These are phyloP conservation scores for Annona squamosa DNA, from an alignment of 164 flowering plant species.

Conservation along the genomic window DNA sequence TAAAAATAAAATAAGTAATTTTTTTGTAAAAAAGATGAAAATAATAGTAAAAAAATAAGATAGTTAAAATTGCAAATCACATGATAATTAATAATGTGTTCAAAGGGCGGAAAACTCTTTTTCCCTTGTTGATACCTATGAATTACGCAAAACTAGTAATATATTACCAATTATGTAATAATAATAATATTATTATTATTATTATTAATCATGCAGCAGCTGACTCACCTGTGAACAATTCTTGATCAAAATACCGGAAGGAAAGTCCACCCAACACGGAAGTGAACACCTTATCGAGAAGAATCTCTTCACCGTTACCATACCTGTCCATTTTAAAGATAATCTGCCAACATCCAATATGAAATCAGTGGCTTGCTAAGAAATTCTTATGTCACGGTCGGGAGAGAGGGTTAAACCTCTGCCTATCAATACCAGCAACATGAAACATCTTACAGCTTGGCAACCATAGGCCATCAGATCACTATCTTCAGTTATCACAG, in stretches of 20 bases:
- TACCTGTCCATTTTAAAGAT: slow-evolving; percentile 75
- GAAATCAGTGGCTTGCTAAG: slow-evolving; percentile 9
- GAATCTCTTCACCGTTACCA: slow-evolving; percentile 75
- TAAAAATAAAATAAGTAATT: too few species aligned
- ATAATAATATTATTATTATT: too few species aligned
- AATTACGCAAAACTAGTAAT: too few species aligned
- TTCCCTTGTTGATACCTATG: too few species aligned
- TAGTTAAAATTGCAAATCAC: too few species aligned
- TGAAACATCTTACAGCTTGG: slow-evolving; percentile 50
- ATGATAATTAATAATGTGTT: too few species aligned
- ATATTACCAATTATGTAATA: too few species aligned
- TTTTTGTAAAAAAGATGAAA: too few species aligned
- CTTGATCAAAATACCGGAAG: slow-evolving; percentile 39
- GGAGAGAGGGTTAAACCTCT: slow-evolving; percentile 15
- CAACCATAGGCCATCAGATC: slow-evolving; percentile 77
- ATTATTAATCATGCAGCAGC: not conserved
- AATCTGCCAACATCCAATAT: slow-evolving; percentile 27
- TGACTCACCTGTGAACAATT: slow-evolving; percentile 52
- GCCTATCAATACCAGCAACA: slow-evolving; percentile 10
- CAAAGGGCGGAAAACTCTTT: too few species aligned
- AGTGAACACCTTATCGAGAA: slow-evolving; percentile 45
- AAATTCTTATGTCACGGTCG: slow-evolving; percentile 4
- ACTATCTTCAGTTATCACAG: slow-evolving; percentile 87
- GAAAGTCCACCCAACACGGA: slow-evolving; percentile 37
- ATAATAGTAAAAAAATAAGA: too few species aligned